Evolutionary conservation across 495 filamentous ascomycete genomes (phyloP).

Genomic region (Penicillium cosmopolitanum): DNA sequence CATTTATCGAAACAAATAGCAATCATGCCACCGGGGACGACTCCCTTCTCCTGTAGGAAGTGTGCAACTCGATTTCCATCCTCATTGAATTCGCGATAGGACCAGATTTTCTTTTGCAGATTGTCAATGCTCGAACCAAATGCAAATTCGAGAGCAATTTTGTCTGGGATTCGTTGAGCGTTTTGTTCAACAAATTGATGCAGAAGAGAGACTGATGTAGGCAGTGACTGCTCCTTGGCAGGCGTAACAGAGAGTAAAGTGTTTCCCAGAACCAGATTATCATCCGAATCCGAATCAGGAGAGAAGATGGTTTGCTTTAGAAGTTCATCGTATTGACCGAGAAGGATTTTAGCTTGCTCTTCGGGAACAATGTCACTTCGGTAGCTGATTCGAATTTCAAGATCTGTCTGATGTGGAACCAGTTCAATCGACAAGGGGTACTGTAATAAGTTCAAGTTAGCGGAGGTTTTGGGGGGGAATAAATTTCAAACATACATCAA

Average conservation of each 20-base stretch:
- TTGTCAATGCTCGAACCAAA: conserved; percentile 29
- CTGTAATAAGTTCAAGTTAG: conserved; percentile 32
- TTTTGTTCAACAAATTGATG: conserved; percentile 51
- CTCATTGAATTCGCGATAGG: conserved; percentile 39
- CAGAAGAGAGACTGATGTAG: conserved; percentile 30
- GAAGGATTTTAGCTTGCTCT: conserved; percentile 56
- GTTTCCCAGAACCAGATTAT: conserved; percentile 24
- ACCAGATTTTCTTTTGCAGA: conserved; percentile 41
- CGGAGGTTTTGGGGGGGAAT: too few species aligned
- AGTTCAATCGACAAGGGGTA: conserved; percentile 76
- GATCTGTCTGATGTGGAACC: conserved; percentile 49
- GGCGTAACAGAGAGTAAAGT: conserved; percentile 39
- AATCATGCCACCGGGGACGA: conserved; percentile 37
- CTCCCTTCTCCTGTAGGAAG: conserved; percentile 38
- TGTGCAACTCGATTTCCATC: conserved; percentile 43
- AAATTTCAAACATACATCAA: conserved; percentile 54
- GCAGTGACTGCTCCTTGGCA: conserved; percentile 50
- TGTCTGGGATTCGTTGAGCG: conserved; percentile 39
- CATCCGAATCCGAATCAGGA: conserved; percentile 24
- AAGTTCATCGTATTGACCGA: conserved; percentile 37
- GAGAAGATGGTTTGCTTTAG: conserved; percentile 32
- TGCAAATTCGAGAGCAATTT: conserved; percentile 47
- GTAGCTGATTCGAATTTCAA: conserved; percentile 66
- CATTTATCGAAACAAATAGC: conserved; percentile 50
- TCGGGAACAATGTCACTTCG: conserved; percentile 59